These are phyloP conservation scores for Trichoderma atrobrunneum DNA, from an alignment of 2,329 filamentous ascomycete species.

Conservation along the genomic window DNA sequence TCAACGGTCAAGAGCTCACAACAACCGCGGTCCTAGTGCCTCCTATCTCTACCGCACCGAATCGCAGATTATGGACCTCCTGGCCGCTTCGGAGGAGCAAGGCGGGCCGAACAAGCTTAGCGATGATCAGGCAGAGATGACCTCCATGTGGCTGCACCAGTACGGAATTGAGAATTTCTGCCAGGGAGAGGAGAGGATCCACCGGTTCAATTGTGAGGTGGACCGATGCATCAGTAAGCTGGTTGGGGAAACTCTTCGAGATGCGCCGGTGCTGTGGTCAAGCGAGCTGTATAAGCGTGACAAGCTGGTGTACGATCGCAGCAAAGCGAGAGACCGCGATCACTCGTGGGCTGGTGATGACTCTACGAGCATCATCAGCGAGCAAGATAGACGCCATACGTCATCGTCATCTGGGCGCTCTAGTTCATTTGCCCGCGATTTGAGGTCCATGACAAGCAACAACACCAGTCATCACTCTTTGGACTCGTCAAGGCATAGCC, in stretches of 20 bases:
- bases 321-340: constrained; percentile 44
- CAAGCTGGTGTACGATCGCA: constrained; percentile 57
- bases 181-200: constrained; percentile 89
- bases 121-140: constrained; percentile 90
- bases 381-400: constrained; percentile 50
- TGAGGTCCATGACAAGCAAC: constrained; percentile 43
- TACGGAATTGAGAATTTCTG: constrained; percentile 90
- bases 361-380: constrained; percentile 52
- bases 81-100: constrained; percentile 78
- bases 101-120: constrained; percentile 92
- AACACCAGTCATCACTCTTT: constrained; percentile 69
- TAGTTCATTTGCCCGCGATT: constrained; percentile 53
- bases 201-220: constrained; percentile 88
- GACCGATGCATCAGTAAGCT: constrained; percentile 82
- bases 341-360: constrained; percentile 49
- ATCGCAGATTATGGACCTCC: constrained; percentile 79
- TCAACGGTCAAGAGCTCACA: constrained; percentile 47
- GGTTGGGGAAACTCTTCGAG: constrained; percentile 77
- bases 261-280: constrained; percentile 87
- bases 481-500: constrained; percentile 64
- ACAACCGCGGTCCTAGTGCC: constrained; percentile 47
- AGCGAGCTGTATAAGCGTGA: constrained; percentile 85
- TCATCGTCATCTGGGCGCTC: constrained; percentile 44
- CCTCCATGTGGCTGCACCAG: constrained; percentile 75
- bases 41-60: constrained; percentile 76